Evolutionary conservation across 352 stramenopile genomes (phyloP), one percentile per base, ranked within the genome.

Genomic region (Vaucheria bursata): DNA sequence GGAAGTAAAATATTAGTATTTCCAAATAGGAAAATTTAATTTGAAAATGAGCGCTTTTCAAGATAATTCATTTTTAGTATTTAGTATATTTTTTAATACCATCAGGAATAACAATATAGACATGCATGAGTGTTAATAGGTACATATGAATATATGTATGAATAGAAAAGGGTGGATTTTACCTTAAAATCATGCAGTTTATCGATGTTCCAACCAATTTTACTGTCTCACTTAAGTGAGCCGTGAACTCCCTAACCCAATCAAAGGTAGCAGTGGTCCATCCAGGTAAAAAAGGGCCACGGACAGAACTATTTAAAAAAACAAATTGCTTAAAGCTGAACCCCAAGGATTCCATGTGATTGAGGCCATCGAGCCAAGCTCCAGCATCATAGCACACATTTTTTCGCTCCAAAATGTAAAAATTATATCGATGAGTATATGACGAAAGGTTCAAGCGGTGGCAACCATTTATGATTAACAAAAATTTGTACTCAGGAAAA

Each of bases 371-470:
- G 2, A 68, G 53, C 53, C 53, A 68, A 31, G 53, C 53, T 2
- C 53, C 53, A 31, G 53, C 53, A 34, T 68, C 53, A 7, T 37
- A 68, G 53, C 53, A 68, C 53, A 7, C 8, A 34, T 68, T 68
- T 34, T 68, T 34, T 31, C 53, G 53, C 2, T 37, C 53, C 53
- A 68, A 34, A 68, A 68, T 7, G 53, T 68, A 34, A 2, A 68
- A 2, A 34, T 68, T 68, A 34, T 34, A 34, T 34, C 31, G 31
- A 2, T 2, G 2, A 31, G 8, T 34, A 7, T 7, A 7, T 7
- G 2, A 7, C 53, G 53, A 31, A 2, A 2, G 2, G 53, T 68
- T 34, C 53, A 68, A 37, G 2, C 53, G 2, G 53, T 68, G 53
- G 53, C 53, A 68, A 2, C 53, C 53, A 34, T 68, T 68, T 2